Evolutionary conservation across 2,329 filamentous ascomycete species (phyloP).

Genomic region (Chaetomium globosum): DNA sequence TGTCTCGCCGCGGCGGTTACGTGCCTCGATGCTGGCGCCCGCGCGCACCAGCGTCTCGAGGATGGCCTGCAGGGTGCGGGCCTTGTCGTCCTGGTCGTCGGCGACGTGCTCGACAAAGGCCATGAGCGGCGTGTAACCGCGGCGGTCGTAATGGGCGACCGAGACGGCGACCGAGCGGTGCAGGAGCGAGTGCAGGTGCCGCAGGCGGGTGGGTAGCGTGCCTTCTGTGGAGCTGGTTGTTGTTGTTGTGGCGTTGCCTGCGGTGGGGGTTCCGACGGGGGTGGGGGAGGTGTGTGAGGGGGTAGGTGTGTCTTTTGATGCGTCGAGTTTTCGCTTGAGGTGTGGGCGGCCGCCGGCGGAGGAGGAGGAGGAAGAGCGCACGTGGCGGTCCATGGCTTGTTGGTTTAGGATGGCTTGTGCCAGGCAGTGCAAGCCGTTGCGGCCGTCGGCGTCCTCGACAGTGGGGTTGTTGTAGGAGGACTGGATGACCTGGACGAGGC

Average conservation of each 20-base stretch:
- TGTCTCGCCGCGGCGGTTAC: conserved; percentile 59
- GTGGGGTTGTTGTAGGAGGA: conserved; percentile 41
- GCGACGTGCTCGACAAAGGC: conserved; percentile 55
- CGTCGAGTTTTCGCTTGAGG: conserved; percentile 46
- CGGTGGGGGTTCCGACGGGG: neutral
- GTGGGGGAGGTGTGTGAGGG: neutral
- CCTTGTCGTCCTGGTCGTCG: conserved; percentile 55
- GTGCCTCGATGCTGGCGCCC: conserved; percentile 47
- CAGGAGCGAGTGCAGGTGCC: conserved; percentile 39
- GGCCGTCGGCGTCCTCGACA: conserved; percentile 50
- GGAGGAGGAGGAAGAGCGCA: conserved; percentile 37
- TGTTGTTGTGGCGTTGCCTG: no score
- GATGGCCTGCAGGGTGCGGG: conserved; percentile 49
- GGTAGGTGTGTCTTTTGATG: conserved; percentile 24
- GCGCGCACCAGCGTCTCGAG: conserved; percentile 48
- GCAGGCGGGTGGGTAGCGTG: conserved; percentile 36
- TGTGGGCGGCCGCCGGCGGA: conserved; percentile 34
- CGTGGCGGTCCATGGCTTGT: conserved; percentile 41
- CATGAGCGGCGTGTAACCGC: conserved; percentile 60
- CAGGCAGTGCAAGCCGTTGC: conserved; percentile 62
- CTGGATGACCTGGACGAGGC: conserved; percentile 45
- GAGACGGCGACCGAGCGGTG: conserved; percentile 48
- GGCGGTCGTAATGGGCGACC: conserved; percentile 55
- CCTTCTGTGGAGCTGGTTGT: conserved; percentile 26
- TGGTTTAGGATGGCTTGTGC: conserved; percentile 55